Conservation (phyloP, 2,329 filamentous ascomycete genomes). For the Fusarium setosum region DNA sequence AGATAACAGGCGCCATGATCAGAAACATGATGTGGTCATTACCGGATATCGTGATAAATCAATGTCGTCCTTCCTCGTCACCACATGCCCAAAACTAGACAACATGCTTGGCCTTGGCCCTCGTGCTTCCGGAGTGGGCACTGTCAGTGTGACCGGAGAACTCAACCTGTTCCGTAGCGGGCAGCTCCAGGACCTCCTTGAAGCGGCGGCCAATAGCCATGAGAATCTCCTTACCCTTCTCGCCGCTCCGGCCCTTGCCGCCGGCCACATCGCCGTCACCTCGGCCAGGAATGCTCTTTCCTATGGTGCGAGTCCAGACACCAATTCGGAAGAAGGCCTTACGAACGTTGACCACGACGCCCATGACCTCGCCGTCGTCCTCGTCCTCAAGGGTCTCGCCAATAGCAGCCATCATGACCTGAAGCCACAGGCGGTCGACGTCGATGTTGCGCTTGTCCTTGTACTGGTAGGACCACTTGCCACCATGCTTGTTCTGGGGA, state of each 20-base stretch:
- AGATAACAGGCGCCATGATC: conserved; percentile 24
- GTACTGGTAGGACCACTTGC: conserved; percentile 99
- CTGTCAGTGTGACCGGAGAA: conserved; percentile 97
- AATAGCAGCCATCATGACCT: conserved; percentile 96
- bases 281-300: conserved; percentile 82
- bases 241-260: conserved; percentile 79
- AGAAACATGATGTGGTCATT: conserved; percentile 39
- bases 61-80: conserved; percentile 34
- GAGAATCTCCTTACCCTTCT: conserved; percentile 89
- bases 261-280: conserved; percentile 78
- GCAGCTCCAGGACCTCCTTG: conserved; percentile 90
- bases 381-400: conserved; percentile 97
- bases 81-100: conserved; percentile 67
- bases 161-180: conserved; percentile 82
- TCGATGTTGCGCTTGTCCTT: conserved; percentile 93
- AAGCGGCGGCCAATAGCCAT: conserved; percentile 88
- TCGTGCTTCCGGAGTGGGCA: conserved; percentile 90
- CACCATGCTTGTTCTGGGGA: conserved; percentile 97
- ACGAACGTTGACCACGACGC: conserved; percentile 97
- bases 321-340: conserved; percentile 98
- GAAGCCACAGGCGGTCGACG: conserved; percentile 95
- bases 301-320: conserved; percentile 95
- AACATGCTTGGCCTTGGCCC: conserved; percentile 93
- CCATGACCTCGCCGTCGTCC: conserved; percentile 97
- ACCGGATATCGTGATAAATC: conserved; percentile 43